Base-by-base conservation (phyloP, 2,329 filamentous ascomycete genomes). In the Neospermospora avenae region DNA sequence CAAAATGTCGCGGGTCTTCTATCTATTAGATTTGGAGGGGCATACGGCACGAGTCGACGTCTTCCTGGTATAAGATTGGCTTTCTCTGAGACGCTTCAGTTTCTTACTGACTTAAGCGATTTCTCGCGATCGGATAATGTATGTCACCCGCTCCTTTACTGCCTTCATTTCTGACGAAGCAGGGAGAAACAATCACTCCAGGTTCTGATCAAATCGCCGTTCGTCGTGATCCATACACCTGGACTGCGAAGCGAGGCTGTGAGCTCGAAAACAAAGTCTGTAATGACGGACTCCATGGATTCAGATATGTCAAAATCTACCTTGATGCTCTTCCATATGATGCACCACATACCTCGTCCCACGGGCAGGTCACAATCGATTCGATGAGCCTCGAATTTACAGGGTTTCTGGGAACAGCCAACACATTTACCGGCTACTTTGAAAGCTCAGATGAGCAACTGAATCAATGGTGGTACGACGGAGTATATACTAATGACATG, bases 391-490 rank as follows among this genome's bases (percentile, higher is more conserved):
- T 83, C 3, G 72, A 75, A 22, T 80, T 75, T 64, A 77, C 76
- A 0, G 79, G 74, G 10, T 81, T 75, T 62, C 72, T 77, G 1
- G 80, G 80, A 24, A 80, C 77, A 0, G 72, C 78, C 0, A 76
- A 79, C 41, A 80, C 78, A 1, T 82, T 80, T 59, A 75, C 74
- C 1, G 80, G 81, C 3, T 79, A 75, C 73, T 82, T 83, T 55
- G 77, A 82, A 65, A 81, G 80, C 55, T 82, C 80, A 0, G 80
- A 82, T 60, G 63, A 72, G 4, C 64, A 77, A 16, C 66, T 82
- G 7, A 81, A 78, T 18, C 77, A 79, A 63, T 81, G 76, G 75
- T 83, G 80, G 80, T 82, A 76, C 63, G 79, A 82, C 63, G 78
- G 75, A 4, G 77, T 80, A 0, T 82, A 83, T 63, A 82, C 80